A percentile compares a stretch with the other conserved stretches of the same genome.
Evolutionary conservation across 306 rosid species (phyloP).

Genomic region (Parietaria judaica): DNA sequence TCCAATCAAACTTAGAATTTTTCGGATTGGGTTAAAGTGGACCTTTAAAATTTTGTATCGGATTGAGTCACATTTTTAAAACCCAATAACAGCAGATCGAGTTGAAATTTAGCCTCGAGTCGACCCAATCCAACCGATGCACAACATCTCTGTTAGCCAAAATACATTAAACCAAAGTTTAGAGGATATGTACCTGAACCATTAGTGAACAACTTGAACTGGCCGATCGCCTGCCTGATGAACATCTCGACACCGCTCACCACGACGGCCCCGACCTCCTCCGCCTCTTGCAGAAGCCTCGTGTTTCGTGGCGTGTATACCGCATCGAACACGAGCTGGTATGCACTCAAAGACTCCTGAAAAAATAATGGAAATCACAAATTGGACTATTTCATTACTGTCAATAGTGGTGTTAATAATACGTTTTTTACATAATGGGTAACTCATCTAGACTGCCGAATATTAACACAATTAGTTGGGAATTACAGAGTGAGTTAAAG

Average conservation of each 20-base stretch:
- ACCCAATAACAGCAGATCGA: too few species aligned
- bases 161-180: background rate
- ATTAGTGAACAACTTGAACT: conserved; percentile 16
- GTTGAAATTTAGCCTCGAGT: too few species aligned
- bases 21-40: too few species aligned
- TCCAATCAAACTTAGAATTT: too few species aligned
- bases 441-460: too few species aligned
- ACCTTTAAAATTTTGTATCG: too few species aligned
- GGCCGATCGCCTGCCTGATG: conserved; percentile 18
- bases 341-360: conserved; percentile 15
- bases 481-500: background rate
- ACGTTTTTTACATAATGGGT: too few species aligned
- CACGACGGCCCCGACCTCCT: conserved; percentile 15
- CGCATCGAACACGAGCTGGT: conserved; percentile 15
- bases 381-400: background rate
- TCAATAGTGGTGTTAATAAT: too few species aligned
- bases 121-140: too few species aligned
- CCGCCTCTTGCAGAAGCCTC: conserved; percentile 15
- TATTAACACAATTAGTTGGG: background rate
- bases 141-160: too few species aligned
- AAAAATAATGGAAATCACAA: background rate
- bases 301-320: conserved; percentile 20
- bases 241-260: conserved; percentile 21
- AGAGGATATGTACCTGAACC: conserved; percentile 6
- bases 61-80: too few species aligned